Conservation (phyloP, 306 rosid species). For the Prunus persica region Prunus_persica_NCBIv2 NC_034015.1:545501-546000, state of each 20-base stretch:
- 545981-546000: conserved; percentile 7
- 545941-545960: not conserved
- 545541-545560: not conserved
- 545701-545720: not conserved
- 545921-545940: not conserved
- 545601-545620: not conserved
- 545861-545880: conserved; percentile 76
- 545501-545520: not conserved
- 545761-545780: not conserved
- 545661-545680: not conserved
- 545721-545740: not conserved
- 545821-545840: not conserved
- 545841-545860: conserved; percentile 67
- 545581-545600: not conserved
- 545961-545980: conserved; percentile 2
- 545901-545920: conserved; percentile 76
- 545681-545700: not conserved
- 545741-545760: not conserved
- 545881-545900: conserved; percentile 77
- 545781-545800: not conserved
- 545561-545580: not conserved
- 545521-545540: not conserved
- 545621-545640: not conserved
- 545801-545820: not conserved
- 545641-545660: not conserved